Evolutionary conservation across 177 flowering plant genomes (phyloP).

Genomic region (Telopea speciosissima): DNA sequence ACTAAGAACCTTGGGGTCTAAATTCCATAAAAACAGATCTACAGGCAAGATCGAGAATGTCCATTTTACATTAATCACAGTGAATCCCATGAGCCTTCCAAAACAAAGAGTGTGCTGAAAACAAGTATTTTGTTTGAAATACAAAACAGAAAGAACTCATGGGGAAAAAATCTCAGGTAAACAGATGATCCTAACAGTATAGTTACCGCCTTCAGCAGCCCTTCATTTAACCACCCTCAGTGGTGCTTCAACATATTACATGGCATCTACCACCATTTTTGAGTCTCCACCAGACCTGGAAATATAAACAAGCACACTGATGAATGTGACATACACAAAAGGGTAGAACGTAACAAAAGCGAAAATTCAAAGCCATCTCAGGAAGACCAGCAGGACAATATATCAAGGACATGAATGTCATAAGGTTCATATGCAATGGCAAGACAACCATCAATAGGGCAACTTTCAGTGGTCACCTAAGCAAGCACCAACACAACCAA

Average conservation of each 20-base stretch:
- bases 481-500: not conserved
- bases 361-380: not conserved
- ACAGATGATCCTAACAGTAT: not conserved
- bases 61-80: not conserved
- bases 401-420: not conserved
- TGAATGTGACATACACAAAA: not conserved
- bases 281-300: not conserved
- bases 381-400: not conserved
- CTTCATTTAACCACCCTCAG: not conserved
- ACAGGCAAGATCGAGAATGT: not conserved
- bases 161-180: not conserved
- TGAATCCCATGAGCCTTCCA: not conserved
- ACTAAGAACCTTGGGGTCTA: not conserved
- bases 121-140: not conserved
- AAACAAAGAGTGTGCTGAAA: not conserved
- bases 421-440: not conserved
- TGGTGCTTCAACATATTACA: not conserved
- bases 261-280: not conserved
- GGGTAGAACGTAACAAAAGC: not conserved
- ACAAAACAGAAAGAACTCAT: constrained; percentile 6
- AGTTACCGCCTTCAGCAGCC: not conserved
- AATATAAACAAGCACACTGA: not conserved
- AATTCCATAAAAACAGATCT: not conserved
- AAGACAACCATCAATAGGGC: not conserved
- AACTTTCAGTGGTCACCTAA: not conserved